Percentiles rank a stretch among this genome's conserved stretches.
Conservation (phyloP, 495 filamentous ascomycete genomes). For the Evansstolkia leycettana region DNA sequence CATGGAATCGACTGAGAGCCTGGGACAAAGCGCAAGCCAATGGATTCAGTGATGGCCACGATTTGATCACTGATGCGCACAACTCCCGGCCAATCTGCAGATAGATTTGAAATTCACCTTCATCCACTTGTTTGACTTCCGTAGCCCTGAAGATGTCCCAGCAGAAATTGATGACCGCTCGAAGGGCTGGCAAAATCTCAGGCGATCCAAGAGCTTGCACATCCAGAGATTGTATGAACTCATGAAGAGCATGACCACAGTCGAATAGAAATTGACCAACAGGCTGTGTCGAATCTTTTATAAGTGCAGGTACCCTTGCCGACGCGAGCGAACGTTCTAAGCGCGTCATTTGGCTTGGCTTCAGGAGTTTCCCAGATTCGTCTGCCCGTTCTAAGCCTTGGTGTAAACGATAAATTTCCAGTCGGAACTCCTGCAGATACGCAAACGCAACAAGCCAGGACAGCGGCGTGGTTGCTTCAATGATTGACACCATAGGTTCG, state of each 20-base stretch:
- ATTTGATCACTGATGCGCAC: constrained; percentile 16
- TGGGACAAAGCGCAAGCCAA: constrained; percentile 24
- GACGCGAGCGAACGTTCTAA: constrained; percentile 56
- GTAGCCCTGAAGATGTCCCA: constrained; percentile 41
- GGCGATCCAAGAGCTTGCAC: constrained; percentile 13
- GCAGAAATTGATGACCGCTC: constrained; percentile 42
- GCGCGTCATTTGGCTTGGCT: constrained; percentile 52
- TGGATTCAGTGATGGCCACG: constrained; percentile 12
- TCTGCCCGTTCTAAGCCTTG: constrained; percentile 23
- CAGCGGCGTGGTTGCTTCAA: constrained; percentile 13
- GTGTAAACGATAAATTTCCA: constrained; percentile 25
- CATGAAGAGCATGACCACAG: constrained; percentile 27
- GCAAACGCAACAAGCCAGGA: constrained; percentile 18
- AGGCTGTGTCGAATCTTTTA: constrained; percentile 53
- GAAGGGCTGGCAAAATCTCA: constrained; percentile 22
- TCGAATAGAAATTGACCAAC: constrained; percentile 33
- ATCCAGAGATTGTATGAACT: constrained; percentile 25
- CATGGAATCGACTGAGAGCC: constrained; percentile 34
- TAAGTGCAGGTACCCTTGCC: constrained; percentile 41
- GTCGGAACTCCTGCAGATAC: constrained; percentile 27
- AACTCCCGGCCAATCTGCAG: constrained; percentile 31
- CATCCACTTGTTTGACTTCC: constrained; percentile 32
- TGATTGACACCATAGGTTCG: constrained; percentile 25
- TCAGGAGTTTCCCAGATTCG: constrained; percentile 26
- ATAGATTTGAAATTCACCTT: constrained; percentile 44